These are phyloP conservation scores for Hondaea fermentalgiana DNA, from an alignment of 108 stramenopile genomes.

Conservation along the genomic window DNA sequence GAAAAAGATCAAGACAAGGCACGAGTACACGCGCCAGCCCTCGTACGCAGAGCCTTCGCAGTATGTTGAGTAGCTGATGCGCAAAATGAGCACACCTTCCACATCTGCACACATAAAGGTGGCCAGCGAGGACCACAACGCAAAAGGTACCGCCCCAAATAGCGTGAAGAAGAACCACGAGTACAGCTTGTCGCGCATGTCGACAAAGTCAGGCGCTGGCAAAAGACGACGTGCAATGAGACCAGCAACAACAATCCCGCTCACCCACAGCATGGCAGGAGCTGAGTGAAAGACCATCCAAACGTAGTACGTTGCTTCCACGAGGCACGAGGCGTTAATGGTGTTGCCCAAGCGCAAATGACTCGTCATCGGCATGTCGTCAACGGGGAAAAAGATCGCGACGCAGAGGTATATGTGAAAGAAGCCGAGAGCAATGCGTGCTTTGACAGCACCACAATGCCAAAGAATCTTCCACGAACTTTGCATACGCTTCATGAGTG, in stretches of 20 bases:
- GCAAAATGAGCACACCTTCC: not conserved
- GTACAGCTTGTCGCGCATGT: not conserved
- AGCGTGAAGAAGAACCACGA: not conserved
- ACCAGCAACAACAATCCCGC: not conserved
- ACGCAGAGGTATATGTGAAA: not conserved
- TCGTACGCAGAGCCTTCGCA: not conserved
- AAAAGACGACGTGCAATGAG: not conserved
- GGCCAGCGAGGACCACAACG: not conserved
- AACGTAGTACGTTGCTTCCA: not conserved
- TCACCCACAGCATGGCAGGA: not conserved
- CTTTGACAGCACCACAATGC: not conserved
- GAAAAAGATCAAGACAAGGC: not conserved
- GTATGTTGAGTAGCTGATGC: not conserved
- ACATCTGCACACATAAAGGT: not conserved
- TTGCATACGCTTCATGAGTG: not conserved
- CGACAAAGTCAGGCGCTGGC: not conserved
- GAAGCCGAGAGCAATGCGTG: not conserved
- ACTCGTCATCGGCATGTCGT: not conserved
- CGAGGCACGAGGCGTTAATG: not conserved
- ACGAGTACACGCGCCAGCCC: not conserved
- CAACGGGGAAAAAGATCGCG: not conserved
- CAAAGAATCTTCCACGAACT: not conserved
- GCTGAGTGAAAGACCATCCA: not conserved
- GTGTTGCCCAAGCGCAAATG: not conserved
- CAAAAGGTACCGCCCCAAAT: not conserved